These are phyloP conservation scores for Salvia miltiorrhiza DNA, from an alignment of 257 asterid genomes.

Conservation along the genomic window DNA sequence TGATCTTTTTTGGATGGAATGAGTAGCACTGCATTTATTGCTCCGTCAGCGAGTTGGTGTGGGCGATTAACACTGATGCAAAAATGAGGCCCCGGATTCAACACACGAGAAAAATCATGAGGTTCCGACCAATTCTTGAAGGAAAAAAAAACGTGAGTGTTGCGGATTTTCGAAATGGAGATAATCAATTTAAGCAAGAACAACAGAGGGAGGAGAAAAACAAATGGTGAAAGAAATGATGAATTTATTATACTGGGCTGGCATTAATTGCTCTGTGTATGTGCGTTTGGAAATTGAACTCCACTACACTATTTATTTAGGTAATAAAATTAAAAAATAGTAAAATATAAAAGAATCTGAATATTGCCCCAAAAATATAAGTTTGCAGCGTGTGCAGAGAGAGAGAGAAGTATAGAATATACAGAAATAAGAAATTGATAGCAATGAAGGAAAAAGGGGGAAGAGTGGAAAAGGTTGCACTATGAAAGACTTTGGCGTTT, in stretches of 20 bases:
- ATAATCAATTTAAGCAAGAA: neutral
- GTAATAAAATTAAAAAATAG: neutral
- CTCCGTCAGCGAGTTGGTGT: constrained; percentile 18
- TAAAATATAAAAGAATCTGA: neutral
- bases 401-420: neutral
- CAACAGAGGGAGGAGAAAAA: neutral
- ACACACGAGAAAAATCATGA: neutral
- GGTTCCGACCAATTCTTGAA: neutral
- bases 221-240: neutral
- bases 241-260: neutral
- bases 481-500: constrained; percentile 2
- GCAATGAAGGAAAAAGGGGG: neutral
- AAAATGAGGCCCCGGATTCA: constrained; percentile 11
- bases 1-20: constrained; percentile 7
- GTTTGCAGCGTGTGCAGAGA: neutral
- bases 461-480: neutral
- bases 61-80: constrained; percentile 1
- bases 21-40: constrained; percentile 24
- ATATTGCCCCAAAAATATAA: neutral
- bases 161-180: neutral
- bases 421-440: neutral
- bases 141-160: neutral
- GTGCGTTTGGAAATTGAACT: constrained; percentile 16
- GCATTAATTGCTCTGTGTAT: constrained; percentile 30
- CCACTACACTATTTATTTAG: neutral